Conservation (phyloP, 1,139 yeast species). For the Saccharomyces hybrid region DNA sequence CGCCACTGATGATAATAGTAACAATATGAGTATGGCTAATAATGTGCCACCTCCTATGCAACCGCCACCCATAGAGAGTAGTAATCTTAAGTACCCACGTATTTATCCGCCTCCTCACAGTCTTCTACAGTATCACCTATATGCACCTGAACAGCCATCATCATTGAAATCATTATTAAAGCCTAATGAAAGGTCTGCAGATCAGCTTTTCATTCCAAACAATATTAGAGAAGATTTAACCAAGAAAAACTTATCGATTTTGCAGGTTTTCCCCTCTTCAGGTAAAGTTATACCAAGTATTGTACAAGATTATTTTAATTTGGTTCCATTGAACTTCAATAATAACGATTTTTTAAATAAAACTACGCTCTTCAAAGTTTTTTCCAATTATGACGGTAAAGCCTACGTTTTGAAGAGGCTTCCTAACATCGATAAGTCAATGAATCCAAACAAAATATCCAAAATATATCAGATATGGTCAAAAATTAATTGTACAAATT, state of each 20-base stretch:
- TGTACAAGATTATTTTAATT: slow-evolving; percentile 76
- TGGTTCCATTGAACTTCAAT: slow-evolving; percentile 70
- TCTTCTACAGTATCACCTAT: slow-evolving; percentile 74
- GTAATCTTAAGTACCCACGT: slow-evolving; percentile 22
- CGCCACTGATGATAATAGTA: neutral
- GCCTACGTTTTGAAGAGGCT: slow-evolving; percentile 71
- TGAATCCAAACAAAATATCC: slow-evolving; percentile 50
- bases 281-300: slow-evolving; percentile 35
- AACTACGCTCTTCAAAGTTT: slow-evolving; percentile 62
- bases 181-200: slow-evolving; percentile 63
- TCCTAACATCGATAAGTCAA: slow-evolving; percentile 43
- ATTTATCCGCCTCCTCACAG: slow-evolving; percentile 32
- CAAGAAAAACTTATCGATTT: slow-evolving; percentile 70
- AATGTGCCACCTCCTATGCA: neutral
- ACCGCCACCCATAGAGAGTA: neutral
- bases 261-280: slow-evolving; percentile 43
- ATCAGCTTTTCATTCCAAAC: slow-evolving; percentile 64
- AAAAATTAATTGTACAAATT: slow-evolving; percentile 45
- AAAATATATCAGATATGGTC: slow-evolving; percentile 47
- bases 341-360: slow-evolving; percentile 32
- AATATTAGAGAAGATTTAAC: slow-evolving; percentile 66
- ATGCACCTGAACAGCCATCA: slow-evolving; percentile 86
- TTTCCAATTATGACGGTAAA: slow-evolving; percentile 70
- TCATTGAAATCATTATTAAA: slow-evolving; percentile 51
- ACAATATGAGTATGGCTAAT: slow-evolving; percentile 4